Base-by-base conservation (phyloP, 495 filamentous ascomycete genomes). In the Xylaria flabelliformis region DNA sequence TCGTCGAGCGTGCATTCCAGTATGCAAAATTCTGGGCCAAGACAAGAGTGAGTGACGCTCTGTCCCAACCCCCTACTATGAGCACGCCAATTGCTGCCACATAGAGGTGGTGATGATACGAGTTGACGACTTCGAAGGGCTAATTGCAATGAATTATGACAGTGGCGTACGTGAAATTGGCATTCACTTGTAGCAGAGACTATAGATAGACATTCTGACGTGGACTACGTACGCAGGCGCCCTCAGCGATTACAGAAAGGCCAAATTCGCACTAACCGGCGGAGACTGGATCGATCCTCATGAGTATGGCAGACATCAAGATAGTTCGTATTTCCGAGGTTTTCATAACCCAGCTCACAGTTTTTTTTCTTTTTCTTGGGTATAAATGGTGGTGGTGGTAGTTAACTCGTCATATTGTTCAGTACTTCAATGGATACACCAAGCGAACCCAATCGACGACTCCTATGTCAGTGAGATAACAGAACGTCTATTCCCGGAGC, bases 261-360 rank as follows among this genome's bases (percentile, higher is more conserved):
- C 0, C n/a, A 51, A 24, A 51, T 0, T 0, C 5, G 0, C 12
- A n/a, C 2, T 51, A 2, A 2, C 8, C 2, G 12, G n/a, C 9
- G 8, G 17, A 17, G 0, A n/a, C 4, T 1, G 0, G 0, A 0
- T 8, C 8, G 48, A 51, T n/a, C 1, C 0, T 24, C 0, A 24
- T 3, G 48, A 51, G 6, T 0, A n/a, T 0, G 5, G 4, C 0
- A 48, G n/a, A n/a, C 21, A 21, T 51, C 19, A 21, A 21, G n/a
- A 51, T 32, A 32, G 53, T 56, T 32, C 29, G 53, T 56, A 32
- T 56, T 32, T 56, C 53, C 4, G 12, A 32, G 48, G 4, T 8
- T 9, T 51, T 51, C 4, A n/a, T 7, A 19, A 19, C 48, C n/a
- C 2, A 51, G 8, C 6, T 19, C 48, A n/a, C n/a, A 50, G 9